Percentiles rank a stretch among this genome's conserved stretches.
Conservation (phyloP, 228 moss, liverwort and hornwort genomes). For the Sphagnum magellanicum region DNA sequence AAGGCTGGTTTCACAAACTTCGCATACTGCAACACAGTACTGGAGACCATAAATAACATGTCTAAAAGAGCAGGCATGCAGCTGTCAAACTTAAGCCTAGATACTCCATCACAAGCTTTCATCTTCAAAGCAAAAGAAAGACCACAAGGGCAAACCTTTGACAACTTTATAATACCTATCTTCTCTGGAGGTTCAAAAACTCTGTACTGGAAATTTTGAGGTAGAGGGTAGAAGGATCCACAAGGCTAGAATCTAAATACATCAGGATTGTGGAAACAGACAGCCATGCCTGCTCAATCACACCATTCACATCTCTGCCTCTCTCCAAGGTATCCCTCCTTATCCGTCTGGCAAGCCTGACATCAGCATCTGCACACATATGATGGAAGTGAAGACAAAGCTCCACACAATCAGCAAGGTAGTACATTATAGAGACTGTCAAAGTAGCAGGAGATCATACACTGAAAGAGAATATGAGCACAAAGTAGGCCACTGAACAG, state of each 20-base stretch:
- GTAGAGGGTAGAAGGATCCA: not conserved
- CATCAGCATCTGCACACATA: conserved; percentile 66
- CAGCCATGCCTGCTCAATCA: conserved; percentile 45
- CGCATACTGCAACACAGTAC: conserved; percentile 35
- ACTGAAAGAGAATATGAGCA: too few species aligned
- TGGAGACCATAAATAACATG: not conserved
- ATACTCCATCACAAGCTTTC: not conserved
- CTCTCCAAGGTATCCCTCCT: conserved; percentile 71
- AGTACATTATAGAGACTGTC: too few species aligned
- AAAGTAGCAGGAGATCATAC: too few species aligned
- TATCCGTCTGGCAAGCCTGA: conserved; percentile 69
- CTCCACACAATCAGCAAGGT: not conserved
- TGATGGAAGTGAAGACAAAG: conserved; percentile 6
- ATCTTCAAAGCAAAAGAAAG: too few species aligned
- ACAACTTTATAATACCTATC: too few species aligned
- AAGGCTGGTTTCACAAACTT: conserved; percentile 84
- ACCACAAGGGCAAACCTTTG: too few species aligned
- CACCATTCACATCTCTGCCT: conserved; percentile 79
- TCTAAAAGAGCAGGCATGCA: too few species aligned
- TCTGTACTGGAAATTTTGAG: not conserved
- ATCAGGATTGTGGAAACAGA: not conserved
- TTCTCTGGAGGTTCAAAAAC: too few species aligned
- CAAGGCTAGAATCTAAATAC: not conserved
- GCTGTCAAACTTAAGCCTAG: not conserved
- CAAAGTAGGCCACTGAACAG: too few species aligned